A percentile compares a stretch with the other conserved stretches of the same genome.
Conservation (phyloP, 2,329 filamentous ascomycete genomes). For the Aspergillus puulaauensis region DNA sequence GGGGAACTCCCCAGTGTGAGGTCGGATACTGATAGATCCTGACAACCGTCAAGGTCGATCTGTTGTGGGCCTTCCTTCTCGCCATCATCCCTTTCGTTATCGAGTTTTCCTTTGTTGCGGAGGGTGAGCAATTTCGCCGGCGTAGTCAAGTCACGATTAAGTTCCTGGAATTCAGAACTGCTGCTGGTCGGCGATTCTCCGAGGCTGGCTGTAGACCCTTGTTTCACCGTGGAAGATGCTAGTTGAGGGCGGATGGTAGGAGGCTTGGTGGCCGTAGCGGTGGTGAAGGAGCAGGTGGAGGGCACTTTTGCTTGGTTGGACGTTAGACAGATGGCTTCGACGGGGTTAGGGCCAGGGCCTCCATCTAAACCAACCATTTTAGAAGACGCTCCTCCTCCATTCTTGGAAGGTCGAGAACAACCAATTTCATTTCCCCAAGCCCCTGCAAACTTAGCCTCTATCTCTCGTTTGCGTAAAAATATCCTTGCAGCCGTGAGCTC, state of each 20-base stretch:
- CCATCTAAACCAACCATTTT: not conserved
- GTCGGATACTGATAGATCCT: not conserved
- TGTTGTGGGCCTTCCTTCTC: not conserved
- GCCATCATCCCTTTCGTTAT: not conserved
- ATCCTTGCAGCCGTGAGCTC: constrained; percentile 33
- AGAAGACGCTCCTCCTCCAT: not conserved
- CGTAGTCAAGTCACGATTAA: constrained; percentile 2
- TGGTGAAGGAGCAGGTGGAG: not conserved
- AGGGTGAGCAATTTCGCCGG: not conserved
- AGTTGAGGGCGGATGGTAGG: not conserved
- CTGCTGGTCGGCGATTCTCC: constrained; percentile 7
- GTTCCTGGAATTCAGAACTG: constrained; percentile 10
- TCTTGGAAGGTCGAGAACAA: not conserved
- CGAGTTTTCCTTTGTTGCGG: not conserved
- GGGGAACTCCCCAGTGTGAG: not conserved
- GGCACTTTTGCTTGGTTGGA: not conserved
- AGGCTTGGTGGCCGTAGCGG: not conserved
- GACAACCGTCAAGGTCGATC: not conserved
- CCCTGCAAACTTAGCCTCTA: constrained; percentile 32
- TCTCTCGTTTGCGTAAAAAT: constrained; percentile 29
- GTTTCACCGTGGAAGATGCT: not conserved
- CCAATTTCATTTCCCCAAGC: constrained; percentile 33
- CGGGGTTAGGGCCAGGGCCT: not conserved
- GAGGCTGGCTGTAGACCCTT: constrained; percentile 13
- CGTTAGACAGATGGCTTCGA: not conserved